Evolutionary conservation across 768 basidiomycete genomes (phyloP).

Genomic region (Mrakia gelida): DNA sequence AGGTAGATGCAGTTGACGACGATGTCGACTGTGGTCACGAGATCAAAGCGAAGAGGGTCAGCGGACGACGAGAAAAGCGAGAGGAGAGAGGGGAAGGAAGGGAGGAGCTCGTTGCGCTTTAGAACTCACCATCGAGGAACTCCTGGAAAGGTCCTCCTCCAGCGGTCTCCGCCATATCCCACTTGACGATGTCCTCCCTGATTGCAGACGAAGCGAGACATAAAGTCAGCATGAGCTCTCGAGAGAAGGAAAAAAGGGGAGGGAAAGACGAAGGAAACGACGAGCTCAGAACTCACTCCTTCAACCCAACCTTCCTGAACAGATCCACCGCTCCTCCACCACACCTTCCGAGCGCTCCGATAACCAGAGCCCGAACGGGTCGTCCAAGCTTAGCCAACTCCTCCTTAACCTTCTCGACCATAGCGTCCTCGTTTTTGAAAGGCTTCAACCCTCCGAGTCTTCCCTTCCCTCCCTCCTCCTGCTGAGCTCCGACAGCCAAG

Average conservation of each 20-base stretch:
- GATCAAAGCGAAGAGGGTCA: neutral
- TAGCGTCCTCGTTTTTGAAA: constrained; percentile 74
- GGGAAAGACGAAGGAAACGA: no score
- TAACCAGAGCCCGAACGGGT: constrained; percentile 76
- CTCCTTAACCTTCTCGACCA: constrained; percentile 69
- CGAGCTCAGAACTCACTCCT: constrained; percentile 61
- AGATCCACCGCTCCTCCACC: constrained; percentile 91
- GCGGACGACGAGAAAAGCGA: neutral
- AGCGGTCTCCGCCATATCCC: constrained; percentile 95
- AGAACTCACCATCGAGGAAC: constrained; percentile 64
- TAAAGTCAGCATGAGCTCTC: neutral
- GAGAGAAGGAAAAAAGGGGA: neutral
- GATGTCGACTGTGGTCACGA: constrained; percentile 66
- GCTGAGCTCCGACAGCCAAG: constrained; percentile 68
- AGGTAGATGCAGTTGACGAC: constrained; percentile 99
- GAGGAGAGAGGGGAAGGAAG: neutral
- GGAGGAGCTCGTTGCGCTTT: neutral
- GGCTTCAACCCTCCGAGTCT: constrained; percentile 68
- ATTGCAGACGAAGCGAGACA: neutral
- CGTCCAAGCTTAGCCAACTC: constrained; percentile 55
- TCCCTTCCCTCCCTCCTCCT: constrained; percentile 51
- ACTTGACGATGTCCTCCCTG: constrained; percentile 91
- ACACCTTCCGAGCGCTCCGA: constrained; percentile 92
- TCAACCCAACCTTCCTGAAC: constrained; percentile 90
- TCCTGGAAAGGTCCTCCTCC: constrained; percentile 95